A percentile compares a stretch with the other conserved stretches of the same genome.
Evolutionary conservation across 2,329 filamentous ascomycete genomes (phyloP).

Genomic region (Daldinia sp.): DNA sequence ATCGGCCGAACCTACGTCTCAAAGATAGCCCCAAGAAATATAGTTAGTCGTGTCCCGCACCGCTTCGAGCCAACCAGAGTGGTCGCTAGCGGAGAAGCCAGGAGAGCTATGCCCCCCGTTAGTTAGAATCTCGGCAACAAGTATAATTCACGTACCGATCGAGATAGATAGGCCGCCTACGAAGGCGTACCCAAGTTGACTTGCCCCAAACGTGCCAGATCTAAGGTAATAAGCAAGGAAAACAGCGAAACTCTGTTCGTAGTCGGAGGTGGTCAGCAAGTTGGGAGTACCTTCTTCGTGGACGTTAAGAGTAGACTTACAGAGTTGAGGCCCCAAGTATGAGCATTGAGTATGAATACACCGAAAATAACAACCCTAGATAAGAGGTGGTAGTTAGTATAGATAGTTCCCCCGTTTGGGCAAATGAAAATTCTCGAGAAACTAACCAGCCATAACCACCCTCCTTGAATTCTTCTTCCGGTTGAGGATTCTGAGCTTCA

Average conservation of each 20-base stretch:
- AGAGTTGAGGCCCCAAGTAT: slow-evolving; percentile 79
- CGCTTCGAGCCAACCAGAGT: slow-evolving; percentile 59
- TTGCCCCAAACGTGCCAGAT: slow-evolving; percentile 68
- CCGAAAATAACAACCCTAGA: slow-evolving; percentile 61
- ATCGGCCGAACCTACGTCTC: slow-evolving; percentile 55
- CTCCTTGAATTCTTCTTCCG: slow-evolving; percentile 60
- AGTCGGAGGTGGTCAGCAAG: slow-evolving; percentile 25
- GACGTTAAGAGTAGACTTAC: slow-evolving; percentile 47
- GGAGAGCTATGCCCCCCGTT: slow-evolving; percentile 57
- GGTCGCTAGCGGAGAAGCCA: slow-evolving; percentile 74
- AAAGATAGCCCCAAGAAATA: slow-evolving; percentile 71
- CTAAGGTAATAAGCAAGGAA: slow-evolving; percentile 66
- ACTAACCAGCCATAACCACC: slow-evolving; percentile 68
- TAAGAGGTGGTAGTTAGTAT: slow-evolving; percentile 15
- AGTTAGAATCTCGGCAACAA: slow-evolving; percentile 9
- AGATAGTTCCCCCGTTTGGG: neutral
- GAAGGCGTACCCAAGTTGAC: slow-evolving; percentile 75
- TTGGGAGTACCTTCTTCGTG: neutral
- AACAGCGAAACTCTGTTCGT: slow-evolving; percentile 60
- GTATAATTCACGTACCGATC: slow-evolving; percentile 47
- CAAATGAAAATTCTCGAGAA: neutral
- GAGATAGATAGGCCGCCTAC: slow-evolving; percentile 76
- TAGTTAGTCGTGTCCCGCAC: slow-evolving; percentile 69
- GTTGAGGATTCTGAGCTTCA: slow-evolving; percentile 51
- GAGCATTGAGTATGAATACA: slow-evolving; percentile 67